Conservation (phyloP, 2,329 filamentous ascomycete genomes). For the Cryoendolithus antarcticus region DNA sequence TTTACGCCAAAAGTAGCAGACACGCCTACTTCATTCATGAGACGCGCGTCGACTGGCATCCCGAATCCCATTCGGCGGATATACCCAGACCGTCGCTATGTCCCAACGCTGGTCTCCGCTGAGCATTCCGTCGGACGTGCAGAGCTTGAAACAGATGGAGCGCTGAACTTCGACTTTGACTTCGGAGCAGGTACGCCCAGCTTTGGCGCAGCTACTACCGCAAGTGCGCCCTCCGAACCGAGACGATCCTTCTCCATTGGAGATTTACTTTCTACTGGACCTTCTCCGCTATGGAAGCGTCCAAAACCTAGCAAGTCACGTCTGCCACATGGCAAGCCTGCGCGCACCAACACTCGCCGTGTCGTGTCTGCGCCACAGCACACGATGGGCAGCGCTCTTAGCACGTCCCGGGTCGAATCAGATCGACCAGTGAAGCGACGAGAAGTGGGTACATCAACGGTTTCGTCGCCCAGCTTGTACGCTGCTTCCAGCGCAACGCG, state of each 20-base stretch:
- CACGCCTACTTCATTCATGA: too few species aligned
- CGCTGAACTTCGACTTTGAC: constrained; percentile 10
- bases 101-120: constrained; percentile 20
- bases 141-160: constrained; percentile 16
- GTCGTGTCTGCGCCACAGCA: constrained; percentile 20
- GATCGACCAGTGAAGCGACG: too few species aligned
- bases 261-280: constrained; percentile 29
- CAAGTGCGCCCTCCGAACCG: constrained; percentile 17
- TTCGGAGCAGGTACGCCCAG: constrained; percentile 5
- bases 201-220: constrained; percentile 5
- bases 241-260: constrained; percentile 40
- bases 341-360: constrained; percentile 15
- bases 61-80: constrained; percentile 26
- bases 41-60: constrained; percentile 24
- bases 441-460: too few species aligned
- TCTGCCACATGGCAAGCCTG: constrained; percentile 15
- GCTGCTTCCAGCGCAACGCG: constrained; percentile 1
- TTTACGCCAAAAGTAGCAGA: constrained; percentile 22
- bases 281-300: constrained; percentile 25
- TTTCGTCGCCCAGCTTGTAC: background rate
- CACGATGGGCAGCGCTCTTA: constrained; percentile 27
- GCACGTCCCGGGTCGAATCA: constrained; percentile 24
- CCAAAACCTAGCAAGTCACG: constrained; percentile 12
- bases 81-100: constrained; percentile 24
- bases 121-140: constrained; percentile 13